Evolutionary conservation across 2,329 filamentous ascomycete species (phyloP), one percentile per base, ranked within the genome.

Genomic region (Thermochaetoides dissita): DNA sequence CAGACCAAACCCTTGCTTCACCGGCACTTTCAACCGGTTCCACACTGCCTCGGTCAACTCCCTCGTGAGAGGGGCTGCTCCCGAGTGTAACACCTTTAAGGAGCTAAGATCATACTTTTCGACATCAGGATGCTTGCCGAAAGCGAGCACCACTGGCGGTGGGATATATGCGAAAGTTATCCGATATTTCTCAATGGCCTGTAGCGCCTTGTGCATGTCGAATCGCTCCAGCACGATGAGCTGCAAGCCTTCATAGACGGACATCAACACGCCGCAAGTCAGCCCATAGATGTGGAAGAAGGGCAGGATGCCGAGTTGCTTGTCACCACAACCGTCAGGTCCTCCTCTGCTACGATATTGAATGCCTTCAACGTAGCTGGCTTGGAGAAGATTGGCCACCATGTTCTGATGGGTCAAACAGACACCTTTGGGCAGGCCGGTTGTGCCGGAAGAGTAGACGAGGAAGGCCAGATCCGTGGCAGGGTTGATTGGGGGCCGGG

Each of bases 1-100:
- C 6, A 96, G 70, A 0, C 89, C 89, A 56, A 94, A 96, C 11
- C 84, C 88, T 63, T 96, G 89, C 67, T 94, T 95, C 46, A 94
- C 77, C 2, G 81, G 80, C 12, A 93, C 69, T 40, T 77, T 77
- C 45, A 91, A 74, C 7, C 87, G 76, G 12, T 73, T 62, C 67
- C 84, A 84, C 3, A 91, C 74, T 7, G 76, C 72, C 42, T 86
- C 76, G 1, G 89, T 82, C 2, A 96, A 72, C 48, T 94, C 86
- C 30, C 69, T 66, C 0, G 85, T 89, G 34, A 95, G 66, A 0
- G 89, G 89, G 1, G 89, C 88, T 0, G 88, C 89, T 24, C 84
- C 89, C 0, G 77, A 88, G 62, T 87, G 91, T 67, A 94, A 68
- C 74, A 88, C 88, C 37, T 83, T 80, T 24, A 96, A 56, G 5